Conservation (phyloP, 106 monocot species). For the Apostasia shenzhenica region DNA sequence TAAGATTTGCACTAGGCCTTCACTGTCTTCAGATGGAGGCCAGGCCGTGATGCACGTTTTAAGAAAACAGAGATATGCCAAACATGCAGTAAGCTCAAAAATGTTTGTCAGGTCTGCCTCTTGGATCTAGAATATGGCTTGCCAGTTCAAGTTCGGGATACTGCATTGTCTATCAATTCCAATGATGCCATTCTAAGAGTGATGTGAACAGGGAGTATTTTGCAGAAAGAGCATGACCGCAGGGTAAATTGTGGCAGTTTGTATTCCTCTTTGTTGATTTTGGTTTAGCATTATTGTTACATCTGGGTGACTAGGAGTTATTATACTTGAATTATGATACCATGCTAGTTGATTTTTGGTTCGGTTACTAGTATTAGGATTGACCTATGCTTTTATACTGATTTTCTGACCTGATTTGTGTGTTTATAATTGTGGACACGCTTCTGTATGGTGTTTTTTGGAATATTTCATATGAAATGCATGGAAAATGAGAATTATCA, state of each 20-base stretch:
- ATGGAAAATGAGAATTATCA: too few species aligned
- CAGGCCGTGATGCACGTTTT: constrained; percentile 80
- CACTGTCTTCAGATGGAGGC: constrained; percentile 97
- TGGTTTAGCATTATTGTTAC: too few species aligned
- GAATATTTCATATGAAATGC: too few species aligned
- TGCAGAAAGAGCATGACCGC: constrained; percentile 96
- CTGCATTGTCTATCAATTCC: constrained; percentile 82
- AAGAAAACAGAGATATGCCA: constrained; percentile 74
- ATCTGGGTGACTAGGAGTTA: too few species aligned
- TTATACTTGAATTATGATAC: too few species aligned
- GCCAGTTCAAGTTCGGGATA: constrained; percentile 95
- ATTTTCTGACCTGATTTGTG: too few species aligned
- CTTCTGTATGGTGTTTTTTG: too few species aligned
- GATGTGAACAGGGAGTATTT: constrained; percentile 96
- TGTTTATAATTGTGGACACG: too few species aligned
- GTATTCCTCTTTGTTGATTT: not conserved
- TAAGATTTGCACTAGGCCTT: constrained; percentile 94
- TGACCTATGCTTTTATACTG: too few species aligned
- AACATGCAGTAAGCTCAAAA: constrained; percentile 77
- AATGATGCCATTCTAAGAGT: constrained; percentile 94
- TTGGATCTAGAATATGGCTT: constrained; percentile 96
- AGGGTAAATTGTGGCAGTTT: constrained; percentile 44
- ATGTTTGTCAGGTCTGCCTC: constrained; percentile 91
- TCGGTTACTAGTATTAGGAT: too few species aligned
- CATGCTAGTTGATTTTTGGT: too few species aligned